Evolutionary conservation across 2,329 filamentous ascomycete genomes (phyloP).

Genomic region (Boeremia exigua): DNA sequence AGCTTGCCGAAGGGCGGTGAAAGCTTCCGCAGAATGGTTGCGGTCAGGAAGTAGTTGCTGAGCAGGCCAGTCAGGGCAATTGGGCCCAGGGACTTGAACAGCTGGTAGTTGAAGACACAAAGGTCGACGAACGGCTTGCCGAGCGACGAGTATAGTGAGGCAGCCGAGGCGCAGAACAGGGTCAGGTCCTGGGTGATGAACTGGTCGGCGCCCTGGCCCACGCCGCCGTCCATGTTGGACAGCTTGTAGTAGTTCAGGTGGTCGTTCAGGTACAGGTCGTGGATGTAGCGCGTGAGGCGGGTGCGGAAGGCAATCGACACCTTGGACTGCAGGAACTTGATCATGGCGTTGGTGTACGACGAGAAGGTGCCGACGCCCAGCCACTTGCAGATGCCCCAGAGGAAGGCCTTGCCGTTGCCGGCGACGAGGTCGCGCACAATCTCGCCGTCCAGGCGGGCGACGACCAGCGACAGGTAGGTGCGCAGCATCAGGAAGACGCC

Average conservation of each 20-base stretch:
- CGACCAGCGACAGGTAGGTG: conserved; percentile 91
- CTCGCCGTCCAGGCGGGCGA: conserved; percentile 91
- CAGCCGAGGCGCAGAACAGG: conserved; percentile 90
- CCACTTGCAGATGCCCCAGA: conserved; percentile 93
- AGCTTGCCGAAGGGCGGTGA: conserved; percentile 97
- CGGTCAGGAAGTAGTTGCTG: conserved; percentile 93
- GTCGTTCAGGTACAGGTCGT: conserved; percentile 94
- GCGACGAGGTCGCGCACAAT: conserved; percentile 97
- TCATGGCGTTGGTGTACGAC: conserved; percentile 98
- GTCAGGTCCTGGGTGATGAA: conserved; percentile 98
- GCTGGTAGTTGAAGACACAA: conserved; percentile 96
- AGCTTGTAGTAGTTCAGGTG: conserved; percentile 97
- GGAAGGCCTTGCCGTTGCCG: conserved; percentile 85
- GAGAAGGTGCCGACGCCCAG: conserved; percentile 90
- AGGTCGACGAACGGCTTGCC: conserved; percentile 99
- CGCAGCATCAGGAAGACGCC: conserved; percentile 87
- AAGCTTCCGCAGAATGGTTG: conserved; percentile 82
- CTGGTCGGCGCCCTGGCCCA: conserved; percentile 91
- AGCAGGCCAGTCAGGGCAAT: conserved; percentile 84
- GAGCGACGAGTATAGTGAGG: conserved; percentile 90
- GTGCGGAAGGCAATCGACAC: conserved; percentile 98
- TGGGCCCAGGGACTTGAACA: conserved; percentile 89
- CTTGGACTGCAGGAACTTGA: conserved; percentile 97
- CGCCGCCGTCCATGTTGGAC: conserved; percentile 87
- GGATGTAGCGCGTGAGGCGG: conserved; percentile 91